Evolutionary conservation across 2,329 filamentous ascomycete genomes (phyloP).

Genomic region (Clonostachys sp.): DNA sequence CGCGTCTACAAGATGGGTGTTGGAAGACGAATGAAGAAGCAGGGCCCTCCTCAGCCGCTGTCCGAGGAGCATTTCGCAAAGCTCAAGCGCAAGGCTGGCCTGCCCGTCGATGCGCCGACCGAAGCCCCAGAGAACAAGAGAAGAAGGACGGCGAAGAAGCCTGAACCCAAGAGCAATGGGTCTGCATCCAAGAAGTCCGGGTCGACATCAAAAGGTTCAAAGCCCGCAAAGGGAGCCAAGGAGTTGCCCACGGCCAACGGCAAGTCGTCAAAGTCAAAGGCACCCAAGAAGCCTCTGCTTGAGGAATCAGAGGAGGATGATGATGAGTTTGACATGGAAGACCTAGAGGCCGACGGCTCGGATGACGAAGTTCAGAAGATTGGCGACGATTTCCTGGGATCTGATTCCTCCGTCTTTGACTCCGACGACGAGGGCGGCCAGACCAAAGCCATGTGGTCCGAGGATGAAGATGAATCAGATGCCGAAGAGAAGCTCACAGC

Average conservation of each 20-base stretch:
- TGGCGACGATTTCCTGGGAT: slow-evolving; percentile 56
- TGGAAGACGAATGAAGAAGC: slow-evolving; percentile 92
- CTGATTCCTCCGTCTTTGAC: slow-evolving; percentile 58
- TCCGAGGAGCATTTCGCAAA: slow-evolving; percentile 76
- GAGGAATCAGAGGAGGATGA: slow-evolving; percentile 43
- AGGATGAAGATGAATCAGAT: slow-evolving; percentile 86
- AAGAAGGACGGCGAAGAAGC: slow-evolving; percentile 23
- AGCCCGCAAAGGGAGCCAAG: slow-evolving; percentile 20
- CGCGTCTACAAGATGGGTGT: slow-evolving; percentile 66
- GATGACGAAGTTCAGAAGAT: slow-evolving; percentile 35
- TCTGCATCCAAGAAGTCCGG: slow-evolving; percentile 20
- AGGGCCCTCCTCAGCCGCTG: slow-evolving; percentile 78
- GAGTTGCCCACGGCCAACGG: slow-evolving; percentile 22
- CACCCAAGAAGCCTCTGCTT: slow-evolving; percentile 24
- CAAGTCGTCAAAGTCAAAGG: slow-evolving; percentile 22
- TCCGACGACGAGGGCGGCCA: slow-evolving; percentile 60
- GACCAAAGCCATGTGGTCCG: slow-evolving; percentile 76
- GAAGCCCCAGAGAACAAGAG: slow-evolving; percentile 58
- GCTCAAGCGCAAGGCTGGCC: slow-evolving; percentile 78
- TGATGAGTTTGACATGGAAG: slow-evolving; percentile 38
- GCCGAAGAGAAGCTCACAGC: slow-evolving; percentile 88
- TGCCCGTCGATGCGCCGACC: slow-evolving; percentile 56
- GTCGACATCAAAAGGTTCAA: slow-evolving; percentile 22
- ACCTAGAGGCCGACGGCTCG: slow-evolving; percentile 36
- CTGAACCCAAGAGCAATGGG: slow-evolving; percentile 20